Conservation (phyloP, 805 yeast species). For the Pichia paraexigua region DNA sequence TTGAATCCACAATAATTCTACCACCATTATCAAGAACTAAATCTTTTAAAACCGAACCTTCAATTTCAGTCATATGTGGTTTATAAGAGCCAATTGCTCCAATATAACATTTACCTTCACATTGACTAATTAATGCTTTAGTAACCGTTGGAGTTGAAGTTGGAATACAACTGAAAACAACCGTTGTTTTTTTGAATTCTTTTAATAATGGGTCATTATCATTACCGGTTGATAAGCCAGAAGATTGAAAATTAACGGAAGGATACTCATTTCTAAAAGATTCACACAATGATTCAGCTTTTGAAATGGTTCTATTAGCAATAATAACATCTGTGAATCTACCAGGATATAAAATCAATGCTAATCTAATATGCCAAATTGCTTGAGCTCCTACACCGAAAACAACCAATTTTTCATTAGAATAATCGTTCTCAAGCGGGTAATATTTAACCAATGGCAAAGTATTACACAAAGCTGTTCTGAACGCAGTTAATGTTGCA, state of each 20-base stretch:
- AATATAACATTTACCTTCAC: conserved; percentile 32
- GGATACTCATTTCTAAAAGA: conserved; percentile 28
- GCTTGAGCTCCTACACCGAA: conserved; percentile 63
- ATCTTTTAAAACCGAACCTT: conserved; percentile 32
- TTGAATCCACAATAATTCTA: conserved; percentile 52
- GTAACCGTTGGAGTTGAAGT: conserved; percentile 40
- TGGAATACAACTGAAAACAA: conserved; percentile 57
- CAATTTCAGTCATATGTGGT: conserved; percentile 61
- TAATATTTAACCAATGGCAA: conserved; percentile 36
- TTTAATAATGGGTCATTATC: conserved; percentile 15
- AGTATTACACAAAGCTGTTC: conserved; percentile 55
- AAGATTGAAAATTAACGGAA: conserved; percentile 15
- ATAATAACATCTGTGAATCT: conserved; percentile 35
- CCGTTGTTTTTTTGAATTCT: conserved; percentile 32
- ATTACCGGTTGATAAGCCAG: conserved; percentile 10
- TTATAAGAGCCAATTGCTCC: conserved; percentile 61
- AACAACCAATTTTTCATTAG: conserved; percentile 26
- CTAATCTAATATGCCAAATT: conserved; percentile 50
- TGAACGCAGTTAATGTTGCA: conserved; percentile 50
- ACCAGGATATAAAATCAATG: conserved; percentile 33
- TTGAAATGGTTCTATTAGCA: conserved; percentile 35
- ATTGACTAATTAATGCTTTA: conserved; percentile 24
- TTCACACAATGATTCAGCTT: conserved; percentile 28
- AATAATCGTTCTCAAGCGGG: conserved; percentile 15
- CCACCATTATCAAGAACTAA: conserved; percentile 29